Conservation (phyloP, 1,284 basidiomycete genomes). For the Ustilago curta region DNA sequence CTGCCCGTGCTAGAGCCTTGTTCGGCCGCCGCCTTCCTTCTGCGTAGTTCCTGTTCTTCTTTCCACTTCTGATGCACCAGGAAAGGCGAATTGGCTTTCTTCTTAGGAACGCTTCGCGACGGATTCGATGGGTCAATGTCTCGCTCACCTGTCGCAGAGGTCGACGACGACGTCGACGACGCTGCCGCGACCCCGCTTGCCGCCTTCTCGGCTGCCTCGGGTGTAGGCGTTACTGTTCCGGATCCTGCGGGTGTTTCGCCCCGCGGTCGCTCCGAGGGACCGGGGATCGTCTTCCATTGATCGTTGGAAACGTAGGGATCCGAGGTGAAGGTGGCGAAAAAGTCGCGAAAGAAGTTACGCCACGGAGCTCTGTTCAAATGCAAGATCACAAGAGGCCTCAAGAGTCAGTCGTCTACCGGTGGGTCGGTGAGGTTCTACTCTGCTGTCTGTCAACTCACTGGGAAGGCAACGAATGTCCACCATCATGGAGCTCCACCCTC, state of each 20-base stretch:
- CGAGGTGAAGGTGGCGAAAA: slow-evolving; percentile 51
- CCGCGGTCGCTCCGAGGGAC: slow-evolving; percentile 48
- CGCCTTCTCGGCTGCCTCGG: slow-evolving; percentile 21
- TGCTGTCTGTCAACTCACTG: slow-evolving; percentile 30
- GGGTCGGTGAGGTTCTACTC: background rate
- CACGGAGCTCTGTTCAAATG: slow-evolving; percentile 54
- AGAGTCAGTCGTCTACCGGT: background rate
- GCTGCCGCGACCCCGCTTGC: slow-evolving; percentile 4
- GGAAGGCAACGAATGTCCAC: slow-evolving; percentile 66
- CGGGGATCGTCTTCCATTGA: slow-evolving; percentile 40
- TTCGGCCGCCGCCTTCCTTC: slow-evolving; percentile 40
- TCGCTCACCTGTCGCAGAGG: slow-evolving; percentile 46
- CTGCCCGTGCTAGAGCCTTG: slow-evolving; percentile 26
- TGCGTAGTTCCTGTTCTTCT: slow-evolving; percentile 51
- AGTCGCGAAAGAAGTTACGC: slow-evolving; percentile 66
- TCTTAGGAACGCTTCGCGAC: slow-evolving; percentile 57
- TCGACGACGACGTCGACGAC: slow-evolving; percentile 13
- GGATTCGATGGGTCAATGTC: slow-evolving; percentile 65
- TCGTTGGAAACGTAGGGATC: slow-evolving; percentile 47
- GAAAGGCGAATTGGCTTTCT: slow-evolving; percentile 63
- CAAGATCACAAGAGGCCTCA: background rate
- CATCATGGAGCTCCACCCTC: slow-evolving; percentile 65
- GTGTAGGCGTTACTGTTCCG: slow-evolving; percentile 46
- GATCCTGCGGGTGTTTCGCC: slow-evolving; percentile 48
- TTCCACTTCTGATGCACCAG: slow-evolving; percentile 63